Evolutionary conservation across 108 stramenopile species (phyloP).

Genomic region (Skeletonema marinoi): DNA sequence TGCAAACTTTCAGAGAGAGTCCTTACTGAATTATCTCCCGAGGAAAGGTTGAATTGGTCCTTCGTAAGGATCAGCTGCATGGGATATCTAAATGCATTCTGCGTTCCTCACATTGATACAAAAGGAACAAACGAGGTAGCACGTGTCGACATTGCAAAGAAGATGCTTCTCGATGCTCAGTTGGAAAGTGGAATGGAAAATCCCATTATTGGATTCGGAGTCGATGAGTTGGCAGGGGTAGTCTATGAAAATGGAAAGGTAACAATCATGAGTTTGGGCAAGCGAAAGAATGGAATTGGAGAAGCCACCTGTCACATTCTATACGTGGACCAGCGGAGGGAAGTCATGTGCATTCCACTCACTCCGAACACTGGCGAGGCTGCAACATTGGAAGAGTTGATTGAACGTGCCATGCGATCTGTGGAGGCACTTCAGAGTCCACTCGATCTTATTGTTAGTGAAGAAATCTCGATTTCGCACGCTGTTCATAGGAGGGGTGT

Average conservation of each 20-base stretch:
- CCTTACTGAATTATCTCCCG: constrained; percentile 1
- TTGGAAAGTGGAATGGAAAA: constrained; percentile 2
- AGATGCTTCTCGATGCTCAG: neutral
- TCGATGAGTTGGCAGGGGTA: constrained; percentile 28
- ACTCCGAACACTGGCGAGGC: constrained; percentile 19
- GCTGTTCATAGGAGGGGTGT: constrained; percentile 16
- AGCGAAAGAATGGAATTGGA: constrained; percentile 22
- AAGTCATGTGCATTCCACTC: constrained; percentile 8
- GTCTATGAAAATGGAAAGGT: neutral
- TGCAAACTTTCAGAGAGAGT: constrained; percentile 9
- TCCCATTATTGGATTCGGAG: constrained; percentile 22
- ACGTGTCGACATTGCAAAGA: constrained; percentile 1
- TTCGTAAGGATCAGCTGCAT: constrained; percentile 11
- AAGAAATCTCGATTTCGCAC: neutral
- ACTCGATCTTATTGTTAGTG: constrained; percentile 12
- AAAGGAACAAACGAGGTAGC: constrained; percentile 19
- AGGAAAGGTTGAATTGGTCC: constrained; percentile 14
- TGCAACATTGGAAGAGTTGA: constrained; percentile 5
- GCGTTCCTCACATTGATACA: constrained; percentile 5
- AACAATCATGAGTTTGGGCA: constrained; percentile 4
- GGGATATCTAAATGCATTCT: constrained; percentile 10
- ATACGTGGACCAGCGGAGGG: constrained; percentile 11
- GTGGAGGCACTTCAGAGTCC: constrained; percentile 24
- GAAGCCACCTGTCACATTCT: constrained; percentile 36
- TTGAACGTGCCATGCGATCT: constrained; percentile 19